These are phyloP conservation scores for Vishniacozyma victoriae DNA, from an alignment of 768 basidiomycete genomes.

Conservation along the genomic window DNA sequence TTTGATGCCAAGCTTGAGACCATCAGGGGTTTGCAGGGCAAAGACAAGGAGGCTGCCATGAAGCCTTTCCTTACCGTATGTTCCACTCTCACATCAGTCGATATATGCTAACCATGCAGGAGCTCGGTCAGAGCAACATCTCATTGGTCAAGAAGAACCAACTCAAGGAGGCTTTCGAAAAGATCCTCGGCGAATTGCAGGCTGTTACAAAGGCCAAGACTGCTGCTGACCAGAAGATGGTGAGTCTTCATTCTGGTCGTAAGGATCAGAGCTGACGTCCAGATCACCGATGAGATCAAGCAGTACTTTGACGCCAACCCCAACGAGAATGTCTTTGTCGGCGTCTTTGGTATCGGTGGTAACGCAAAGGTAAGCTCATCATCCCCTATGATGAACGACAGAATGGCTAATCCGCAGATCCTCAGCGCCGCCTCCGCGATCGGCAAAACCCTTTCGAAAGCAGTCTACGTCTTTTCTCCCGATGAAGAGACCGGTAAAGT, in stretches of 20 bases:
- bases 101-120: conserved; percentile 52
- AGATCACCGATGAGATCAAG: conserved; percentile 67
- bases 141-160: conserved; percentile 75
- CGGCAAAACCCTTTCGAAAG: conserved; percentile 74
- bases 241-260: conserved; percentile 44
- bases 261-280: not conserved
- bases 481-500: conserved; percentile 68
- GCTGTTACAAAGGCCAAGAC: conserved; percentile 80
- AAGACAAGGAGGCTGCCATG: conserved; percentile 78
- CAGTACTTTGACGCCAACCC: conserved; percentile 73
- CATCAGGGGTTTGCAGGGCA: conserved; percentile 60
- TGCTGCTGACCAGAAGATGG: conserved; percentile 67
- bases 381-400: not conserved
- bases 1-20: conserved; percentile 61
- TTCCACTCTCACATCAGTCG: not conserved
- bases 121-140: conserved; percentile 81
- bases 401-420: conserved; percentile 10
- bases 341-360: conserved; percentile 67
- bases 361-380: conserved; percentile 66
- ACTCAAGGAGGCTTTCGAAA: conserved; percentile 65
- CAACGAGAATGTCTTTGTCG: conserved; percentile 64
- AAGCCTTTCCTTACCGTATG: conserved; percentile 57
- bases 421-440: conserved; percentile 52
- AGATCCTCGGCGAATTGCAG: conserved; percentile 73
- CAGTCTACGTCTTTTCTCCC: conserved; percentile 79